These are phyloP conservation scores for Cyphellophora attinorum DNA, from an alignment of 2,329 filamentous ascomycete species.

Conservation along the genomic window DNA sequence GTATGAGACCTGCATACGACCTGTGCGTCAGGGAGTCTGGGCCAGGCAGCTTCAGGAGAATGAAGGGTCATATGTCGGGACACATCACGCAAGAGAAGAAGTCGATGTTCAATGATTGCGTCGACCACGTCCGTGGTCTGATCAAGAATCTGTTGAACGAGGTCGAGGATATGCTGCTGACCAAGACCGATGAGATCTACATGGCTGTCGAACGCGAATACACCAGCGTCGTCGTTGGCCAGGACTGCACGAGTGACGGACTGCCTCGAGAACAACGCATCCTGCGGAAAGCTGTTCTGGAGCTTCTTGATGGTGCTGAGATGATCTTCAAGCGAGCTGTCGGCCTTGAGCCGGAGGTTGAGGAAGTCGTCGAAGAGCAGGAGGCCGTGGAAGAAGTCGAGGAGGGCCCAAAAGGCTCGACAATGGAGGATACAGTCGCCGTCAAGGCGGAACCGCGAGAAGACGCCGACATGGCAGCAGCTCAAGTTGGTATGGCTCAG, in stretches of 20 bases:
- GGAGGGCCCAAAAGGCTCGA: no score
- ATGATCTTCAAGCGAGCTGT: slow-evolving; percentile 5
- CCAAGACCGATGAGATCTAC: slow-evolving; percentile 23
- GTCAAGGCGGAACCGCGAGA: no score
- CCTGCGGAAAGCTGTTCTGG: slow-evolving; percentile 18
- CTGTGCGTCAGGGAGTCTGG: slow-evolving; percentile 36
- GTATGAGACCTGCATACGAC: slow-evolving; percentile 40
- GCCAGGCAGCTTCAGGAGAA: slow-evolving; percentile 38
- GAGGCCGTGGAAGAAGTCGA: background rate
- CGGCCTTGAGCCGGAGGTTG: slow-evolving; percentile 1
- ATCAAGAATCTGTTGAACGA: slow-evolving; percentile 32
- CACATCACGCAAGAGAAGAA: slow-evolving; percentile 33
- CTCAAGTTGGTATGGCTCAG: no score
- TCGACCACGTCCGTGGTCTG: slow-evolving; percentile 28
- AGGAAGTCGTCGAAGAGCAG: background rate
- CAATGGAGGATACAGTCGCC: no score
- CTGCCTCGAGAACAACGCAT: slow-evolving; percentile 22
- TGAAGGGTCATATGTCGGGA: slow-evolving; percentile 40
- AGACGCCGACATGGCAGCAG: no score
- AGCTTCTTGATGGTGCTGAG: slow-evolving; percentile 14
- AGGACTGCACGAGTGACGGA: slow-evolving; percentile 10
- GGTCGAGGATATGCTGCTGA: slow-evolving; percentile 18
- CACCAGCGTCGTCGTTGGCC: slow-evolving; percentile 20
- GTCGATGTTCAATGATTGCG: slow-evolving; percentile 42
- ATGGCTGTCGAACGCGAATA: slow-evolving; percentile 24